phyloP scores from a whole-genome alignment of 768 basidiomycete species.

The Suillus alpinus region DNA sequence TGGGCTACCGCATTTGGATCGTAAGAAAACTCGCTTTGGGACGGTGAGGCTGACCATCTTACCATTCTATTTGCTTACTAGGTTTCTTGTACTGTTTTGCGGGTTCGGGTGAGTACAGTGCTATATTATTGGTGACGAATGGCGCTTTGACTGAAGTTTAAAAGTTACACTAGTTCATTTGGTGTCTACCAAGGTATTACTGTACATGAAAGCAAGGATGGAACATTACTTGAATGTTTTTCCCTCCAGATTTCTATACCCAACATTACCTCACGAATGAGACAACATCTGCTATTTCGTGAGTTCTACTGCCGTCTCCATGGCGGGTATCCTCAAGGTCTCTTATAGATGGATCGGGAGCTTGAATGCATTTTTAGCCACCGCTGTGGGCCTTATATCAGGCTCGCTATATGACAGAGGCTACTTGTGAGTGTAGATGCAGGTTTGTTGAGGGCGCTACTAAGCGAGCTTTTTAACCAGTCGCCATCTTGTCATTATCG shows the following conservation, averaged over 20 bases:
- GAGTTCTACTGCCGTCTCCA: not conserved
- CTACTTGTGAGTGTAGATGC: not conserved
- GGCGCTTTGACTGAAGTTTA: not conserved
- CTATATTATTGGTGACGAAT: not conserved
- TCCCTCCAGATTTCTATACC: not conserved
- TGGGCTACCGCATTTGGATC: slow-evolving; percentile 8
- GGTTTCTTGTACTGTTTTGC: slow-evolving; percentile 26
- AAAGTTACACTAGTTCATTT: slow-evolving; percentile 20
- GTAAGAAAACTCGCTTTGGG: slow-evolving; percentile 11
- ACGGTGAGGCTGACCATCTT: not conserved
- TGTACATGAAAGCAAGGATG: not conserved
- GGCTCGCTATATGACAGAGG: not conserved
- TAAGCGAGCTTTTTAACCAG: not conserved
- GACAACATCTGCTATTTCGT: not conserved
- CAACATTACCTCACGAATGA: not conserved
- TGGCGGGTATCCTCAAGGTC: not conserved
- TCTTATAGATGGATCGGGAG: not conserved
- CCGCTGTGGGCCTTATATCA: not conserved
- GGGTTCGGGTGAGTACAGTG: slow-evolving; percentile 19
- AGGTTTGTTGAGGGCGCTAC: not conserved
- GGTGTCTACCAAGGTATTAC: slow-evolving; percentile 29
- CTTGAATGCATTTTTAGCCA: not conserved
- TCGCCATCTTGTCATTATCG: not conserved
- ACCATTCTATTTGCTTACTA: not conserved
- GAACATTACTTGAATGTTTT: not conserved